Base-by-base conservation (phyloP, 2,329 filamentous ascomycete species). In the Ophiocordyceps robertsii region DNA sequence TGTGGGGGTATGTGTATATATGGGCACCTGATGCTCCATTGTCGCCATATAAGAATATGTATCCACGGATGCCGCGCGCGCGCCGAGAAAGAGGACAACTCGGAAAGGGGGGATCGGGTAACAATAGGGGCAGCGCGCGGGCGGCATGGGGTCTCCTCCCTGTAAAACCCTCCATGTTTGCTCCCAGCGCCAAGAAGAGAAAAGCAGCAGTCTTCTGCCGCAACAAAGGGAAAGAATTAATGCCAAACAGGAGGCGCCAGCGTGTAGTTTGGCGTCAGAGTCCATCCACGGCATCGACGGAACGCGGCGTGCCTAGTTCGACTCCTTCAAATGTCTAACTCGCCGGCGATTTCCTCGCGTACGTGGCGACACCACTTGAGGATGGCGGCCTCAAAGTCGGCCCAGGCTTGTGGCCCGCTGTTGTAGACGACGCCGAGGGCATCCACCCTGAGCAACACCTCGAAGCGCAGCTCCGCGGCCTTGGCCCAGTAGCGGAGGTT, bases 401-500 rank as follows among this genome's bases (percentile, higher is more conserved):
- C 67, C 89, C 89, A 95, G 12, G 79, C 78, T 42, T 77, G 70
- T 1, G 72, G 72, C 40, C 75, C 71, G 46, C 72, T 81, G 55
- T 81, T 82, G 56, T 89, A 83, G 19, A 95, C 89, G 8, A 95
- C 75, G 27, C 82, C 87, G 62, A 93, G 81, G 19, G 90, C 86
- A 55, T 95, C 87, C 42, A 95, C 72, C 48, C 82, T 77, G 41
- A 96, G 69, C 51, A 84, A 75, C 33, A 89, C 76, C 63, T 96
- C 92, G 81, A 90, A 98, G 43, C 92, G 79, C 45, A 96, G 70
- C 65, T 98, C 89, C 8, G 89, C 88, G 1, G 90, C 92, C 67
- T 98, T 98, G 63, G 84, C 76, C 90, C 92, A 98, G 68, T 84
- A 98, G 35, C 88, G 78, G 47, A 98, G 71, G 59, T 98, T 98